Evolutionary conservation across 148 eudicot genomes (phyloP).

Genomic region (Pouteria glomerata): DNA sequence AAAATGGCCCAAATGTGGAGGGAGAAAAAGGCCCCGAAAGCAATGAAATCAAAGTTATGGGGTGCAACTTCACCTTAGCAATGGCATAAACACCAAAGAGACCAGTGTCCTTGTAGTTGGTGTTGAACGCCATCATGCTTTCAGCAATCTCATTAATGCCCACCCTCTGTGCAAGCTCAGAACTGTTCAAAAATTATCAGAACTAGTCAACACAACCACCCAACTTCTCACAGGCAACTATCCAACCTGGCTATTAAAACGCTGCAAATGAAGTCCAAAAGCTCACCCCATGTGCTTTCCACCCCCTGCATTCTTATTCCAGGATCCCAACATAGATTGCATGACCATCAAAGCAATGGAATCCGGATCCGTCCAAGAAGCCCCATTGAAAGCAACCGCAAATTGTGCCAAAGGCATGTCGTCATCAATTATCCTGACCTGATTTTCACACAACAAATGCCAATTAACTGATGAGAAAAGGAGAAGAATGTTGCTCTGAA

Average conservation of each 20-base stretch:
- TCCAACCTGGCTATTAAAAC: not conserved
- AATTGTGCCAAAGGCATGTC: constrained; percentile 84
- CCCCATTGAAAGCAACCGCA: constrained; percentile 90
- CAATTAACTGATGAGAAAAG: not conserved
- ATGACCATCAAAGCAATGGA: constrained; percentile 93
- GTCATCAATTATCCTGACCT: constrained; percentile 85
- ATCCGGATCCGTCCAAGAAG: constrained; percentile 94
- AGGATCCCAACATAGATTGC: constrained; percentile 84
- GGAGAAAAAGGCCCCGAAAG: not conserved
- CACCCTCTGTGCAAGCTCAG: constrained; percentile 81
- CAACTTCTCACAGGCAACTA: not conserved
- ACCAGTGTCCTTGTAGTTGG: constrained; percentile 88
- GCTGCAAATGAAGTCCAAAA: not conserved
- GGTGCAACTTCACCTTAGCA: constrained; percentile 60
- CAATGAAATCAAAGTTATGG: not conserved
- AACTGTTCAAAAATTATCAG: constrained; percentile 33
- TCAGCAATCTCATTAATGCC: constrained; percentile 80
- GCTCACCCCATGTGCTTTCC: constrained; percentile 93
- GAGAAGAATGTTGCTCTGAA: not conserved
- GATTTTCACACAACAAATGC: constrained; percentile 12
- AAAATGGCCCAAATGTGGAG: not conserved
- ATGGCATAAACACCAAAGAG: constrained; percentile 89
- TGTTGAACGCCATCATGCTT: constrained; percentile 92
- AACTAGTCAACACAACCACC: constrained; percentile 11
- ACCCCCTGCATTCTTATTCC: constrained; percentile 73